Conservation (phyloP, 805 yeast species). For the Wickerhamomyces hampshirensis region DNA sequence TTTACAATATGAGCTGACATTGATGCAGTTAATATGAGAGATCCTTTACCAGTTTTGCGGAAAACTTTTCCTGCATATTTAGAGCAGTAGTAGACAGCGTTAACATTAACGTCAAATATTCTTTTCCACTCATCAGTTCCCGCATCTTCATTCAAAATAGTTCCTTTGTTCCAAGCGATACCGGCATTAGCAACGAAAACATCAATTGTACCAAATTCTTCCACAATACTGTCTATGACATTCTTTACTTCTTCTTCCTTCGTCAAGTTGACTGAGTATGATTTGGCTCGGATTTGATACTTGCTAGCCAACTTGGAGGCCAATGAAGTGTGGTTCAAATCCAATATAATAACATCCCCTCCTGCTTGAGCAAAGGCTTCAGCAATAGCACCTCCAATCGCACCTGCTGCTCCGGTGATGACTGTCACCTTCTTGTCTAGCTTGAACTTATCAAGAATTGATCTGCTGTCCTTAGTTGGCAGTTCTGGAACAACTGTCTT, state of each 20-base stretch:
- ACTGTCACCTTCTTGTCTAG: slow-evolving; percentile 78
- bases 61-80: slow-evolving; percentile 69
- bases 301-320: slow-evolving; percentile 50
- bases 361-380: slow-evolving; percentile 82
- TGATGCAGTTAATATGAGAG: slow-evolving; percentile 80
- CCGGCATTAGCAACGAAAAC: slow-evolving; percentile 90
- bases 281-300: slow-evolving; percentile 58
- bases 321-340: slow-evolving; percentile 36
- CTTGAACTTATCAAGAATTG: slow-evolving; percentile 66
- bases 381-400: slow-evolving; percentile 79
- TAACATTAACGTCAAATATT: slow-evolving; percentile 69
- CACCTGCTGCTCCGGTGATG: slow-evolving; percentile 75
- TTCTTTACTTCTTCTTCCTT: slow-evolving; percentile 19
- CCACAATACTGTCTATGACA: slow-evolving; percentile 32
- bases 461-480: too few species aligned
- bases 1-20: slow-evolving; percentile 88
- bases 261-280: slow-evolving; percentile 32
- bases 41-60: slow-evolving; percentile 67
- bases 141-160: slow-evolving; percentile 40
- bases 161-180: slow-evolving; percentile 72
- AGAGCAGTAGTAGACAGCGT: slow-evolving; percentile 79
- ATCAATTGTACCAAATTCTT: too few species aligned
- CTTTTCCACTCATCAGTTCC: slow-evolving; percentile 58
- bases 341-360: slow-evolving; percentile 57
- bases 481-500: too few species aligned